Conservation (phyloP, 805 yeast species). For the Helenozyma baotianmanensis region DNA sequence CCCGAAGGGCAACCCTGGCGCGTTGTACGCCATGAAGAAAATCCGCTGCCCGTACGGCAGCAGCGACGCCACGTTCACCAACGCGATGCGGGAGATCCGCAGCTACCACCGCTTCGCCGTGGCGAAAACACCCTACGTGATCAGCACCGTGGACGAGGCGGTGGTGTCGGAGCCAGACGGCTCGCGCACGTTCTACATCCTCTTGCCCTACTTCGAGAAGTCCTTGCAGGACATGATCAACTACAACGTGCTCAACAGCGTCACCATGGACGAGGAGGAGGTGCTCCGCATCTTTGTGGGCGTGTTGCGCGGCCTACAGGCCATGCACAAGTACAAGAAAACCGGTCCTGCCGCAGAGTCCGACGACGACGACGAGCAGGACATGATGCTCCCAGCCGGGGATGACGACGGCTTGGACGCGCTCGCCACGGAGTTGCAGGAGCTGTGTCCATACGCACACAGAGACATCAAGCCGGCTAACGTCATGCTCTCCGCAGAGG, state of each 20-base stretch:
- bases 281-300: constrained; percentile 62
- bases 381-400: constrained; percentile 20
- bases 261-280: constrained; percentile 55
- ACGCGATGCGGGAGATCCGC: constrained; percentile 74
- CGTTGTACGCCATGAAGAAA: constrained; percentile 71
- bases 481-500: constrained; percentile 71
- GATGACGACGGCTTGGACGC: constrained; percentile 21
- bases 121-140: constrained; percentile 56
- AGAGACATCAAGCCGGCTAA: constrained; percentile 88
- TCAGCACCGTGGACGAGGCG: constrained; percentile 65
- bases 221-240: constrained; percentile 81
- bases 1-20: constrained; percentile 38
- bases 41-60: constrained; percentile 85
- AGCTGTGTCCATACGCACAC: constrained; percentile 71
- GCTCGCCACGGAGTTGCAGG: constrained; percentile 45
- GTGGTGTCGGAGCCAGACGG: constrained; percentile 76
- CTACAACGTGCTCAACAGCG: constrained; percentile 51
- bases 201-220: constrained; percentile 70
- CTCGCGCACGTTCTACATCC: constrained; percentile 67
- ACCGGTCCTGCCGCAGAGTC: constrained; percentile 13
- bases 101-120: constrained; percentile 63
- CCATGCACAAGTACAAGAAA: constrained; percentile 62
- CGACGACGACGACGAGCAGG: constrained; percentile 12
- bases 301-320: constrained; percentile 67
- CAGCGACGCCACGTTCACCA: constrained; percentile 53